Percentiles rank a stretch among this genome's conserved stretches.
Conservation (phyloP, 2,329 filamentous ascomycete genomes). For the Pyrenophora graminea region DNA sequence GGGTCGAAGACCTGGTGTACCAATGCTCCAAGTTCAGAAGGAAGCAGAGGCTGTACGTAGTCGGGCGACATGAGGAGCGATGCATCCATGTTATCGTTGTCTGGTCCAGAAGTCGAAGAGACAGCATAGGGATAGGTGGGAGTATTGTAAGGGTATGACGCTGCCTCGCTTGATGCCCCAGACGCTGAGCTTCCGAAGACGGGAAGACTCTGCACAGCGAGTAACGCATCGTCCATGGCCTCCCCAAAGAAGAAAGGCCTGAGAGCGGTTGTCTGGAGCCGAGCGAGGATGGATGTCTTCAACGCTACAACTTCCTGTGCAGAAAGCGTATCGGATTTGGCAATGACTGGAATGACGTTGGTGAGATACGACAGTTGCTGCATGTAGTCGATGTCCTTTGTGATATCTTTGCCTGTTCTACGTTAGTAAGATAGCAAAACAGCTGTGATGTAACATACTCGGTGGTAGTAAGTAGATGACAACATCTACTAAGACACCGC, state of each 20-base stretch:
- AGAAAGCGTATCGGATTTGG: conserved; percentile 73
- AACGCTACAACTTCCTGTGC: conserved; percentile 59
- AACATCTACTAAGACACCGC: conserved; percentile 81
- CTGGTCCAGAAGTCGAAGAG: conserved; percentile 72
- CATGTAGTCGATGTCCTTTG: conserved; percentile 72
- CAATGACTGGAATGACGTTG: conserved; percentile 83
- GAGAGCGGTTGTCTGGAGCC: conserved; percentile 63
- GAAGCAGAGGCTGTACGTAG: conserved; percentile 78
- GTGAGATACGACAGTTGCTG: conserved; percentile 71
- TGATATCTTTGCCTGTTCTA: conserved; percentile 39
- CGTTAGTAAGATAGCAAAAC: conserved; percentile 24
- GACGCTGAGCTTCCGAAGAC: conserved; percentile 11
- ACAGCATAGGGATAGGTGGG: conserved; percentile 68
- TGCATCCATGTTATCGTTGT: conserved; percentile 86
- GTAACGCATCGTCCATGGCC: conserved; percentile 41
- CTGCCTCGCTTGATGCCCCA: conserved; percentile 15
- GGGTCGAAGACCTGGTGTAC: conserved; percentile 76
- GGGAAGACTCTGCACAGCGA: conserved; percentile 40
- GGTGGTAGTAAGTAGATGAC: conserved; percentile 80
- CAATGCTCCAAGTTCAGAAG: conserved; percentile 72
- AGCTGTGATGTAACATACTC: conserved; percentile 55
- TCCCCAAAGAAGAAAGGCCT: conserved; percentile 69
- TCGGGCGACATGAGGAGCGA: conserved; percentile 91
- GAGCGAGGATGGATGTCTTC: conserved; percentile 63
- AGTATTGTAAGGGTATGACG: conserved; percentile 35